A percentile compares a stretch with the other conserved stretches of the same genome.
phyloP scores from a whole-genome alignment of 345 rosid species.

The Brassica napus region DNA sequence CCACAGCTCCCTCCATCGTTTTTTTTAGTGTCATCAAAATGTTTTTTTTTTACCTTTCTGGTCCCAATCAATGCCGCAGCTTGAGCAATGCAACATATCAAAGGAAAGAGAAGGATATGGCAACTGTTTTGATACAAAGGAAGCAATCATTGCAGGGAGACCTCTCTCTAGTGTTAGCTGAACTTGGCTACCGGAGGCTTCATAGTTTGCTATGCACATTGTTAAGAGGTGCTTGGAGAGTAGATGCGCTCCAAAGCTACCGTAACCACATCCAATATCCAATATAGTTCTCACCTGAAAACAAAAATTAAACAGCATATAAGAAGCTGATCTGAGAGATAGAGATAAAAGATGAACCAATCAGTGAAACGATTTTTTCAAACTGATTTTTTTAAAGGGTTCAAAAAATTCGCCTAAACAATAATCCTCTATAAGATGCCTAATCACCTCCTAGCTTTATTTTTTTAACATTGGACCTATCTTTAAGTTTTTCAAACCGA shows the following conservation, averaged over 20 bases:
- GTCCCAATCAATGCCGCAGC: constrained; percentile 98
- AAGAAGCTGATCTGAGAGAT: constrained; percentile 8
- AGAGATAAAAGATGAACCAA: neutral
- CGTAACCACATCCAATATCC: constrained; percentile 99
- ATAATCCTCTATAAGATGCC: too few relatives aligned
- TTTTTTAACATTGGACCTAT: too few relatives aligned
- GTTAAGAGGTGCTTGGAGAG: constrained; percentile 75
- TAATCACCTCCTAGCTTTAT: too few relatives aligned
- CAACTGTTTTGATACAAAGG: constrained; percentile 76
- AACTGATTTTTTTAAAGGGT: too few relatives aligned
- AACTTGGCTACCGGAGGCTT: constrained; percentile 96
- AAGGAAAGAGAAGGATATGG: constrained; percentile 97
- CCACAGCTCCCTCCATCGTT: neutral
- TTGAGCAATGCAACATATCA: constrained; percentile 96
- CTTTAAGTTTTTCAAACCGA: too few relatives aligned
- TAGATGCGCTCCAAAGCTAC: constrained; percentile 99
- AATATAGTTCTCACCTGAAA: constrained; percentile 89
- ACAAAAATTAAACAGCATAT: neutral
- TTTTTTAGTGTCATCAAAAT: too few relatives aligned
- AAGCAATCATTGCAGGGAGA: constrained; percentile 94
- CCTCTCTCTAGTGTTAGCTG: constrained; percentile 98
- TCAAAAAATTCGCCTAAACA: too few relatives aligned
- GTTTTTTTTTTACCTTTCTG: constrained; percentile 53
- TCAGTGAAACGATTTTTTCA: too few relatives aligned
- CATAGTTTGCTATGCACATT: constrained; percentile 94